Evolutionary conservation across 2,329 filamentous ascomycete species (phyloP).

Genomic region (Cryphonectria japonica): DNA sequence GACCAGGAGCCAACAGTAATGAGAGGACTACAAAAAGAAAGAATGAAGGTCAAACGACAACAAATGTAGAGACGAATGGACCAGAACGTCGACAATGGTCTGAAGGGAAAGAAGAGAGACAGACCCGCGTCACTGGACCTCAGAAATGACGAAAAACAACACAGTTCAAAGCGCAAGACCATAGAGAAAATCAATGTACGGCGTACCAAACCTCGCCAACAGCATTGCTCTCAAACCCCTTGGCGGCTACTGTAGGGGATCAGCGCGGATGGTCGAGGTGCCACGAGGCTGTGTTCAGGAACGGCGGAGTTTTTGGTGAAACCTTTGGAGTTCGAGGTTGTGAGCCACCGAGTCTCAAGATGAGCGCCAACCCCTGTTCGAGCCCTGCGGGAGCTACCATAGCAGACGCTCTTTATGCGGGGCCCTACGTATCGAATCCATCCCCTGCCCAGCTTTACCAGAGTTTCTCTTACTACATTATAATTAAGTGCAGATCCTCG

Average conservation of each 20-base stretch:
- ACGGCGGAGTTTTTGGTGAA: conserved; percentile 20
- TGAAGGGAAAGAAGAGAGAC: conserved; percentile 24
- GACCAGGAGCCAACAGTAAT: conserved; percentile 36
- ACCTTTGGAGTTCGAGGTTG: conserved; percentile 28
- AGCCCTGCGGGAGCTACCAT: conserved; percentile 1
- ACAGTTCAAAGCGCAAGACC: conserved; percentile 30
- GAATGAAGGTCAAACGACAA: conserved; percentile 15
- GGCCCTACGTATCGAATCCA: background rate
- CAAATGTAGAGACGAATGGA: conserved; percentile 9
- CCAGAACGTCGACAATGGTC: conserved; percentile 19
- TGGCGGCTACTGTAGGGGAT: background rate
- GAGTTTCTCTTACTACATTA: conserved; percentile 6
- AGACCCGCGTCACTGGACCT: conserved; percentile 26
- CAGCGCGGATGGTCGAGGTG: conserved; percentile 17
- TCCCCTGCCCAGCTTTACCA: conserved; percentile 3
- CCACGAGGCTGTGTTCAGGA: conserved; percentile 22
- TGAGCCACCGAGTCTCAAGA: conserved; percentile 27
- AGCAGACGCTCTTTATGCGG: conserved; percentile 2
- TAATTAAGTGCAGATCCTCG: background rate
- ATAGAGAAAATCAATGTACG: conserved; percentile 22
- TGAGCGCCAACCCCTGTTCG: conserved; percentile 21
- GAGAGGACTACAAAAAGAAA: background rate
- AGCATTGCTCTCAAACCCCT: background rate
- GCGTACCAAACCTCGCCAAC: background rate
- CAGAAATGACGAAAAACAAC: conserved; percentile 31